phyloP scores from a whole-genome alignment of 1,139 yeast species.

The Zygosaccharomyces pseudobailii region DNA sequence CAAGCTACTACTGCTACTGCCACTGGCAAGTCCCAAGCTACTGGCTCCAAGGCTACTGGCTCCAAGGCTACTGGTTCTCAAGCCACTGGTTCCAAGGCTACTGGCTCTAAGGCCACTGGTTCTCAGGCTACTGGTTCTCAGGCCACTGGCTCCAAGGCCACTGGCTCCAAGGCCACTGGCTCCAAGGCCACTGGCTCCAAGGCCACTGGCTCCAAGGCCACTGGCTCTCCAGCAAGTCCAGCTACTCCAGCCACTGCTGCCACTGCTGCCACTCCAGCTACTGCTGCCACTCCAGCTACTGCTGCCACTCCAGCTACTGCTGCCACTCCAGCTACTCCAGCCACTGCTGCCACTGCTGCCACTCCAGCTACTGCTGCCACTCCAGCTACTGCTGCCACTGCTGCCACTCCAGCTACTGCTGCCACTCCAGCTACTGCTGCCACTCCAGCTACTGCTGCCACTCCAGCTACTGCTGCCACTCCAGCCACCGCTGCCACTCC shows the following conservation, averaged over 20 bases:
- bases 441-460: conserved; percentile 10
- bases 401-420: conserved; percentile 9
- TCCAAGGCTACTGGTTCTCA: conserved; percentile 24
- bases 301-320: conserved; percentile 4
- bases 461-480: conserved; percentile 10
- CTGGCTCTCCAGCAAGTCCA: conserved; percentile 30
- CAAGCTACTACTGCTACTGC: conserved; percentile 20
- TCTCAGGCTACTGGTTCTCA: conserved; percentile 7
- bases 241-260: conserved; percentile 19
- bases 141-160: conserved; percentile 9
- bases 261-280: conserved; percentile 18
- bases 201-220: conserved; percentile 10
- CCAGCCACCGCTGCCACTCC: conserved; percentile 8
- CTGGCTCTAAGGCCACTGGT: conserved; percentile 12
- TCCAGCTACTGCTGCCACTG: conserved; percentile 1
- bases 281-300: conserved; percentile 1
- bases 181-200: conserved; percentile 29
- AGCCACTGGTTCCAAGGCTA: conserved; percentile 9
- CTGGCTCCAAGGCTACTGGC: conserved; percentile 34
- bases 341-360: conserved; percentile 7
- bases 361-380: conserved; percentile 2
- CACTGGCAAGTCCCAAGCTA: conserved; percentile 18
- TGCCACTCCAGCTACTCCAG: conserved; percentile 8
- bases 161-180: conserved; percentile 9
- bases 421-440: conserved; percentile 9